These are phyloP conservation scores for Imleria badia DNA, from an alignment of 768 basidiomycete genomes.

Conservation along the genomic window DNA sequence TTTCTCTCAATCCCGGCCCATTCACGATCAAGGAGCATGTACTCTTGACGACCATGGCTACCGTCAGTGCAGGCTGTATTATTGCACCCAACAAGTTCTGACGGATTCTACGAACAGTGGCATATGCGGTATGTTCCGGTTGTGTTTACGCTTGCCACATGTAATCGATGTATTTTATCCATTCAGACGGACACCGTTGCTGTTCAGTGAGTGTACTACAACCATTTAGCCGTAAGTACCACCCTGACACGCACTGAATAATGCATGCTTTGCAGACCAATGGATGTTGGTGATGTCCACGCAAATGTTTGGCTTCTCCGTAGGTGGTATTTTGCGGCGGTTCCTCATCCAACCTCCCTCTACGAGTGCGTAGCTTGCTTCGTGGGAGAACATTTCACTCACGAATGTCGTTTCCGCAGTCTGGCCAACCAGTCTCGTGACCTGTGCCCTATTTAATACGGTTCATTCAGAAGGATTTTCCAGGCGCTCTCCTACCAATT, in stretches of 20 bases:
- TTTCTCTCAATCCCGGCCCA: conserved; percentile 68
- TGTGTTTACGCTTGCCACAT: not conserved
- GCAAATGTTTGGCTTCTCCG: conserved; percentile 63
- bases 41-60: conserved; percentile 67
- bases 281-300: too few species aligned
- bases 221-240: conserved; percentile 51
- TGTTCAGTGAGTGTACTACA: conserved; percentile 70
- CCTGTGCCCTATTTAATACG: conserved; percentile 72
- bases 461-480: conserved; percentile 69
- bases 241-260: too few species aligned
- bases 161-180: not conserved
- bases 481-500: conserved; percentile 64
- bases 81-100: not conserved
- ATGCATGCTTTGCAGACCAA: conserved; percentile 38
- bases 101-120: conserved; percentile 28
- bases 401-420: conserved; percentile 46
- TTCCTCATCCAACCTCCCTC: too few species aligned
- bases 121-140: conserved; percentile 43
- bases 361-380: conserved; percentile 42
- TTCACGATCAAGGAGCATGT: conserved; percentile 76
- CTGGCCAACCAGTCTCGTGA: conserved; percentile 72
- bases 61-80: conserved; percentile 35
- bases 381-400: not conserved
- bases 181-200: conserved; percentile 64
- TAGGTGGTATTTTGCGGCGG: conserved; percentile 57